Percentiles rank a stretch among this genome's conserved stretches.
Conservation (phyloP, 2,329 filamentous ascomycete species). For the Chaetomium sp. region DNA sequence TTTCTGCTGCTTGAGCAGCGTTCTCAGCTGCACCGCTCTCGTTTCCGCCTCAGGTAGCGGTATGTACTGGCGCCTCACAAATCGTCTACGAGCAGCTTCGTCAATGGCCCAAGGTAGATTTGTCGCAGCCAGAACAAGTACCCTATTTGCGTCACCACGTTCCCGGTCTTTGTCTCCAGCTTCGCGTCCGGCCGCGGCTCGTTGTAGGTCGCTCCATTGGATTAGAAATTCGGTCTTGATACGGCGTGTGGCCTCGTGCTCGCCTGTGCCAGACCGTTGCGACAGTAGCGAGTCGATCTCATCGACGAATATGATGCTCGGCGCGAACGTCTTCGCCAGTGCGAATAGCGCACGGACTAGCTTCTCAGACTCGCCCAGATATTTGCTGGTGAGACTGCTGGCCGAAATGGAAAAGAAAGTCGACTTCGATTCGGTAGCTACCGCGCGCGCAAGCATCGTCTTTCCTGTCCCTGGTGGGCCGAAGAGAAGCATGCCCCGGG, state of each 20-base stretch:
- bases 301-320: constrained; percentile 96
- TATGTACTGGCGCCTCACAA: constrained; percentile 93
- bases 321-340: constrained; percentile 81
- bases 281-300: constrained; percentile 94
- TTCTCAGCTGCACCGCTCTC: constrained; percentile 69
- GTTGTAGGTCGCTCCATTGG: constrained; percentile 90
- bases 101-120: constrained; percentile 98
- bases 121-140: constrained; percentile 89
- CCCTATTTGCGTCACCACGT: constrained; percentile 74
- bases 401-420: constrained; percentile 98
- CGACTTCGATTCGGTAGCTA: constrained; percentile 88
- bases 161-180: constrained; percentile 58
- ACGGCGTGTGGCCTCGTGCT: constrained; percentile 85
- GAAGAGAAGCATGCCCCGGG: constrained; percentile 90
- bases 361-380: constrained; percentile 93
- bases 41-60: constrained; percentile 83
- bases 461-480: constrained; percentile 97
- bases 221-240: constrained; percentile 98
- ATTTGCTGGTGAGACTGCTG: constrained; percentile 91
- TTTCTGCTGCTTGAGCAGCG: constrained; percentile 78
- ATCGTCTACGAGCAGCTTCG: constrained; percentile 82
- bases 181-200: constrained; percentile 82
- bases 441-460: constrained; percentile 91
- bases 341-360: constrained; percentile 86
- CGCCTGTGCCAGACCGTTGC: constrained; percentile 71